phyloP scores from a whole-genome alignment of 345 rosid genomes.

The Syzygium oleosum region DNA sequence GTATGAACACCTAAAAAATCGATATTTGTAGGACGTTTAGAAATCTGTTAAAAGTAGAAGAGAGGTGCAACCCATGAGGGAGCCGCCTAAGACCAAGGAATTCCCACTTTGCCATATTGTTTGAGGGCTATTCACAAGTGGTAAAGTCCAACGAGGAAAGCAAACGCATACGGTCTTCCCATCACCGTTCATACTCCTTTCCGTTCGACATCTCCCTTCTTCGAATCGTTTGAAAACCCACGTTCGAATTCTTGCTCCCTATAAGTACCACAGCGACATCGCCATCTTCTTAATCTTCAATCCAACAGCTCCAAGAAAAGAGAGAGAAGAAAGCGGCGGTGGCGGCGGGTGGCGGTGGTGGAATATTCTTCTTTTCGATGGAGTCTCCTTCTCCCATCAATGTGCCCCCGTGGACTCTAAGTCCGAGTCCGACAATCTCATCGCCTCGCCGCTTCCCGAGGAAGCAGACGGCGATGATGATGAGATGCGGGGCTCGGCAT shows the following conservation, averaged over 20 bases:
- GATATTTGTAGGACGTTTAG: no score
- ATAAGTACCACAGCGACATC: not conserved
- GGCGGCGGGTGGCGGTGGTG: not conserved
- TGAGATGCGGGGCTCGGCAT: no score
- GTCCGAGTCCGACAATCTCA: not conserved
- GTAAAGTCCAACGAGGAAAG: not conserved
- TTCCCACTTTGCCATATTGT: not conserved
- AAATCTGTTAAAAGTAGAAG: not conserved
- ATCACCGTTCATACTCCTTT: not conserved
- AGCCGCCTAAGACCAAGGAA: accelerated
- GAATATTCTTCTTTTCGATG: not conserved
- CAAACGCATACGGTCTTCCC: not conserved
- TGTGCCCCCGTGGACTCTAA: not conserved
- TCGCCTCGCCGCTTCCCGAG: not conserved
- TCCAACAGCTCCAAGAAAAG: not conserved
- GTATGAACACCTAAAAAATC: no score
- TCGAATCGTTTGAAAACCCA: not conserved
- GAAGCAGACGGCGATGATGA: not conserved
- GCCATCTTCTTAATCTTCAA: not conserved
- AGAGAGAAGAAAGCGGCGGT: not conserved
- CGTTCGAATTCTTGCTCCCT: not conserved
- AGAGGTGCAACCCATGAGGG: not conserved
- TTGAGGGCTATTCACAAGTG: not conserved
- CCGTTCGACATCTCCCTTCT: not conserved
- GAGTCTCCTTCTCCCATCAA: not conserved